Base-by-base conservation (phyloP, 306 rosid species). In the Prunus armeniaca region DNA sequence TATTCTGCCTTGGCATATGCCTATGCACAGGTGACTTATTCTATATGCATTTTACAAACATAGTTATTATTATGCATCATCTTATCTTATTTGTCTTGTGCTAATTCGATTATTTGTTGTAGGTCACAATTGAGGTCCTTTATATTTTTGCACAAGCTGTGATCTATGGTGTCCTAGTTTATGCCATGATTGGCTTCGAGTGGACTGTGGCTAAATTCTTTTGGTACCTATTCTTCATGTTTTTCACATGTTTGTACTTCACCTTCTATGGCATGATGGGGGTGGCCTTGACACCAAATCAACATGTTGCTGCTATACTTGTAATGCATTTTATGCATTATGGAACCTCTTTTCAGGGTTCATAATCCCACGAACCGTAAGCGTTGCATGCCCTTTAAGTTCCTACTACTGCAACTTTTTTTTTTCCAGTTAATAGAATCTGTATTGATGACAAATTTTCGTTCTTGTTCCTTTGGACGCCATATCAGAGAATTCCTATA, bases 191-290 rank as follows among this genome's bases (percentile, higher is more conserved):
- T 51, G 91, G 91, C 19, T 87, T 80, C 78, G 89, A 87, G 52
- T 80, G 84, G 87, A 78, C 67, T 9, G 34, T 54, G 1, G 6
- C 79, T 27, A 87, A 87, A 50, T 43, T 82, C 71, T 54, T 69
- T 2, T 85, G 91, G 91, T 76, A 78, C 73, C 49, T 85, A 1
- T 87, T 82, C 65, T 80, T 85, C 76, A 81, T 83, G 84, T 87
- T 75, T 76, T 69, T 85, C 80, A 84, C 79, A 54, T 75, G 79
- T 50, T 60, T 85, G 58, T 87, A 83, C 75, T 87, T 64, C 25
- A 87, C 91, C 58, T 87, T 71, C 78, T 87, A 78, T 66, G 91
- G 91, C 65, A 85, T 85, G 91, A 87, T 87, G 91, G 43, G 81
- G 0, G 77, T 60, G 46, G 87, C 91, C 60, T 58, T 85, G 41